phyloP scores from a whole-genome alignment of 1,284 basidiomycete species.

The Neolentinus lepideus region DNA sequence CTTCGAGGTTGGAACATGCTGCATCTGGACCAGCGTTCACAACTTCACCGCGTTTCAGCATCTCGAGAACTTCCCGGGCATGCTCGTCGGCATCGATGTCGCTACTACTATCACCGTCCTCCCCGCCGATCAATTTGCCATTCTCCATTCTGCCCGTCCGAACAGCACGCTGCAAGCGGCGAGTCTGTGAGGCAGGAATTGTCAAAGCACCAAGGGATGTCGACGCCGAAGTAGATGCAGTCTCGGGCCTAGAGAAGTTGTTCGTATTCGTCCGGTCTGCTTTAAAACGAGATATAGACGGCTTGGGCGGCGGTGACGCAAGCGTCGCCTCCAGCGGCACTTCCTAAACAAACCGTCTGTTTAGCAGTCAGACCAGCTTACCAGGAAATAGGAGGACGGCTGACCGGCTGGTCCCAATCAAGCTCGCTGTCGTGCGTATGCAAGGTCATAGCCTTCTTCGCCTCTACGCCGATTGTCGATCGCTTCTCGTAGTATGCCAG shows the following conservation, averaged over 20 bases:
- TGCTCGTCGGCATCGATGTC: conserved; percentile 38
- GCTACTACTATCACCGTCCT: conserved; percentile 46
- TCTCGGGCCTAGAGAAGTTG: conserved; percentile 15
- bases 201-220: conserved; percentile 38
- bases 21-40: conserved; percentile 47
- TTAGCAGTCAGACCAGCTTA: background rate
- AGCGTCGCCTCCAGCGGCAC: conserved; percentile 34
- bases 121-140: conserved; percentile 45
- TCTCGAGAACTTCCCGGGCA: conserved; percentile 45
- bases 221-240: conserved; percentile 18
- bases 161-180: conserved; percentile 47
- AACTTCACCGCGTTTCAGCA: conserved; percentile 48
- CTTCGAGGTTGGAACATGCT: conserved; percentile 8
- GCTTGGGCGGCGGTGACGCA: conserved; percentile 30
- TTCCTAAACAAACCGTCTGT: conserved; percentile 18
- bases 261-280: conserved; percentile 41
- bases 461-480: conserved; percentile 42
- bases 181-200: conserved; percentile 43
- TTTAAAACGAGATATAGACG: conserved; percentile 55
- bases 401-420: conserved; percentile 38
- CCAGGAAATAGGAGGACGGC: conserved; percentile 12
- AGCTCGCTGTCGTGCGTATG: conserved; percentile 33
- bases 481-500: conserved; percentile 62
- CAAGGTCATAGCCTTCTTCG: conserved; percentile 40
- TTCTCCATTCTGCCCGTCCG: conserved; percentile 56